These are phyloP conservation scores for Pleurotus giganteus DNA, from an alignment of 768 basidiomycete genomes.

Conservation along the genomic window DNA sequence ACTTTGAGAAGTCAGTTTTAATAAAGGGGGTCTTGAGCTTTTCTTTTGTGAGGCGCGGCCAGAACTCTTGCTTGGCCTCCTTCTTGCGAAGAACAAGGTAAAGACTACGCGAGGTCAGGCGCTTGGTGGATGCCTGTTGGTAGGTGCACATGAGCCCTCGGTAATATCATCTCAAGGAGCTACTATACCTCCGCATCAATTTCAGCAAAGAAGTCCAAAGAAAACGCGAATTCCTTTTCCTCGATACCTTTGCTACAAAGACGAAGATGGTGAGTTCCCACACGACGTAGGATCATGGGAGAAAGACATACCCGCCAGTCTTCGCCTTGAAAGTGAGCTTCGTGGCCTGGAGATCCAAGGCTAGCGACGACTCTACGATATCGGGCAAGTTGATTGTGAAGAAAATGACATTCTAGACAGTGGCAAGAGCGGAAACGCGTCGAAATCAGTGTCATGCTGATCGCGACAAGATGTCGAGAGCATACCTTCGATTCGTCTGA, in stretches of 20 bases:
- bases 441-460: conserved; percentile 15
- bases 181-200: conserved; percentile 71
- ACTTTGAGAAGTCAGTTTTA: conserved; percentile 95
- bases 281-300: not conserved
- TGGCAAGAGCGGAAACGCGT: conserved; percentile 17
- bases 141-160: not conserved
- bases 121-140: conserved; percentile 54
- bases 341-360: conserved; percentile 57
- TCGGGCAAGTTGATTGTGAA: conserved; percentile 84
- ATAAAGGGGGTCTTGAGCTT: conserved; percentile 77
- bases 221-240: conserved; percentile 70
- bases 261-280: conserved; percentile 12
- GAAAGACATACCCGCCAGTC: conserved; percentile 59
- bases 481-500: conserved; percentile 64
- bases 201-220: conserved; percentile 72
- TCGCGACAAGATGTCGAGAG: conserved; percentile 7
- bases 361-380: conserved; percentile 55
- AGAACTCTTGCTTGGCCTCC: conserved; percentile 71
- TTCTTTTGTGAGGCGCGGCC: conserved; percentile 91
- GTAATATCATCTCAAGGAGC: not conserved
- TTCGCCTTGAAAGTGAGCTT: conserved; percentile 63
- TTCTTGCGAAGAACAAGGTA: conserved; percentile 78
- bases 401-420: conserved; percentile 78
- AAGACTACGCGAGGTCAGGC: conserved; percentile 66
- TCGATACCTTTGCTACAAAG: conserved; percentile 38